Evolutionary conservation across 225 moss, liverwort and hornwort genomes (phyloP), one percentile per base, ranked within the genome.

Genomic region (Pleurozium schreberi): DNA sequence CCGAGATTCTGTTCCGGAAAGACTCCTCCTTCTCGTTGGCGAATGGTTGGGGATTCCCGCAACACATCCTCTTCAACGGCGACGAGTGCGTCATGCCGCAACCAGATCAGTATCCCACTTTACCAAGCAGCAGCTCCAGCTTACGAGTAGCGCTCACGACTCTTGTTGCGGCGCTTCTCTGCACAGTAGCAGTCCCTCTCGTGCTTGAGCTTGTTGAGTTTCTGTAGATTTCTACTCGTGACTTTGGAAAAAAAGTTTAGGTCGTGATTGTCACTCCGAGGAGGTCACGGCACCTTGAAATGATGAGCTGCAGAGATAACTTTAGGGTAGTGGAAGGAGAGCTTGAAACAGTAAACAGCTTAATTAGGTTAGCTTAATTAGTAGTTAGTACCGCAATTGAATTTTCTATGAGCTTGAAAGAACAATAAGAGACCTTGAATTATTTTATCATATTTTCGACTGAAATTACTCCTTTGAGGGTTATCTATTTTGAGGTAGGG

Each of bases 1-100:
- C 95, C 23, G 95, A 95, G 80, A 95, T 95, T 43, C 85, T 95
- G 61, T 95, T 95, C 60, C 40, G 87, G 64, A 95, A 95, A 85
- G 95, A 94, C 33, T 10, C 77, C 10, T 12, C 27, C 8, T 95
- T 95, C 94, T 60, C 88, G 5, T 36, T 94, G 9, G 59, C 16
- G 8, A 92, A 89, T 10, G 95, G 95, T 36, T 93, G 94, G 95
- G 93, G 93, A 36, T 95, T 95, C 87, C 95, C 95, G 4, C 23
- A n/a, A 8, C 90, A 89, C 11, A 16, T 95, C 40, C 88, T 88
- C 26, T 95, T 95, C 92, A 95, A 95, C 6, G 95, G 95, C 3
- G 95, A 95, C 78, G 90, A 91, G 55, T 95, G 95, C 6, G 81
- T 92, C 28, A 61, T 95, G 33, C 94, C 95, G 12, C 14, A 0